Evolutionary conservation across 129 eudicot genomes (phyloP).

Genomic region (Centella asiatica): DNA sequence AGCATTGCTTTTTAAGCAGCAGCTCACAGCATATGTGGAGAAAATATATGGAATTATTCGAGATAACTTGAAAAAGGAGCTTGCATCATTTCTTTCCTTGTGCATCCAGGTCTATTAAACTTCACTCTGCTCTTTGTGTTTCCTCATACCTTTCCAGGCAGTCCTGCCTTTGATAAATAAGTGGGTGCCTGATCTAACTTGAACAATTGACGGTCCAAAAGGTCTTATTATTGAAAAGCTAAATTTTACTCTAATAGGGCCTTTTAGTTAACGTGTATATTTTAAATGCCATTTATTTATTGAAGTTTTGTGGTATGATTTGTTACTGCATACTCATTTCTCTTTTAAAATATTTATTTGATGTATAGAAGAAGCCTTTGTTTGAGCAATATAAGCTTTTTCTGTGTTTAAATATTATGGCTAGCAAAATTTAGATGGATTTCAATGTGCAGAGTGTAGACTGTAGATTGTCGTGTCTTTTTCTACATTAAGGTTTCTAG

Average conservation of each 20-base stretch:
- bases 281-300: too few species aligned
- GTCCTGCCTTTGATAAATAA: neutral
- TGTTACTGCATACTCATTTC: too few species aligned
- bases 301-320: too few species aligned
- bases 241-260: neutral
- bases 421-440: too few species aligned
- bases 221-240: neutral
- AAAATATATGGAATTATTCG: constrained; percentile 89
- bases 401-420: too few species aligned
- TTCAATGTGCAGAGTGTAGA: too few species aligned
- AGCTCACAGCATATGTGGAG: constrained; percentile 73
- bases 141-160: neutral
- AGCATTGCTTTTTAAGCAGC: constrained; percentile 86
- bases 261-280: too few species aligned
- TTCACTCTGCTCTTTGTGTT: constrained; percentile 3
- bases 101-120: constrained; percentile 66
- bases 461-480: too few species aligned
- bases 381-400: too few species aligned
- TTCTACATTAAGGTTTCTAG: neutral
- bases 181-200: neutral
- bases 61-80: constrained; percentile 87
- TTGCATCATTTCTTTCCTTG: constrained; percentile 59
- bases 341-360: too few species aligned
- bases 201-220: neutral
- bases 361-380: too few species aligned